A percentile compares a stretch with the other conserved stretches of the same genome.
Evolutionary conservation across 495 filamentous ascomycete genomes (phyloP).

Genomic region (Penicillium roqueforti): DNA sequence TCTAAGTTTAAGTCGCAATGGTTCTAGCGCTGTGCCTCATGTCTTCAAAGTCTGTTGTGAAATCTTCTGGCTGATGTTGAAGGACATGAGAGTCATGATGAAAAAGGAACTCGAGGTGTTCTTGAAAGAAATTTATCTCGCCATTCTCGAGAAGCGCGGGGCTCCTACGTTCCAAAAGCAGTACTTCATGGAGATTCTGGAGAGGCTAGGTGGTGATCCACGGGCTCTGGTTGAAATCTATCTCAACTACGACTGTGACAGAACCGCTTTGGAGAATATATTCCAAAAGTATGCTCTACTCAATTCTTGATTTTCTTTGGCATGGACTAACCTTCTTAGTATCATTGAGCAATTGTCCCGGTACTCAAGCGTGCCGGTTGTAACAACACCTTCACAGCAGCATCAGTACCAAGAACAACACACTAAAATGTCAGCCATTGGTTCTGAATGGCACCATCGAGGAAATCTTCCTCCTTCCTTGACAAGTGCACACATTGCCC

Average conservation of each 20-base stretch:
- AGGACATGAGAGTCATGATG: slow-evolving; percentile 86
- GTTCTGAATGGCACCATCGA: slow-evolving; percentile 76
- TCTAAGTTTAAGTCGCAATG: slow-evolving; percentile 88
- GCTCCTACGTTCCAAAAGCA: slow-evolving; percentile 88
- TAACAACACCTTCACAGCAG: slow-evolving; percentile 71
- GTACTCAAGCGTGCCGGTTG: slow-evolving; percentile 68
- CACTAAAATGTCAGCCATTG: slow-evolving; percentile 50
- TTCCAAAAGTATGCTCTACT: slow-evolving; percentile 61
- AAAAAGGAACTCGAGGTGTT: slow-evolving; percentile 99
- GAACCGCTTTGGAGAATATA: slow-evolving; percentile 90
- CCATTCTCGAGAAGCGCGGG: slow-evolving; percentile 82
- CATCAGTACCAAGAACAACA: slow-evolving; percentile 78
- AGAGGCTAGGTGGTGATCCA: slow-evolving; percentile 78
- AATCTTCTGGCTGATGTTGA: slow-evolving; percentile 96
- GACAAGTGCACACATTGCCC: slow-evolving; percentile 66
- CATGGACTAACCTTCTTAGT: slow-evolving; percentile 35
- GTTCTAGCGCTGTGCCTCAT: slow-evolving; percentile 80
- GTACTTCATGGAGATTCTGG: slow-evolving; percentile 82
- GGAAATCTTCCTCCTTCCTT: slow-evolving; percentile 83
- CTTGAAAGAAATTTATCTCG: slow-evolving; percentile 94
- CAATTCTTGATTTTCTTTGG: neutral
- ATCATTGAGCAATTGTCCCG: slow-evolving; percentile 90
- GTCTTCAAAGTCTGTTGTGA: slow-evolving; percentile 97
- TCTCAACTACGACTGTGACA: slow-evolving; percentile 97
- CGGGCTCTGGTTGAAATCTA: slow-evolving; percentile 91